A percentile compares a stretch with the other conserved stretches of the same genome.
These are phyloP conservation scores for Eruca vesicaria DNA, from an alignment of 441 rosid species.

Conservation along the genomic window DNA sequence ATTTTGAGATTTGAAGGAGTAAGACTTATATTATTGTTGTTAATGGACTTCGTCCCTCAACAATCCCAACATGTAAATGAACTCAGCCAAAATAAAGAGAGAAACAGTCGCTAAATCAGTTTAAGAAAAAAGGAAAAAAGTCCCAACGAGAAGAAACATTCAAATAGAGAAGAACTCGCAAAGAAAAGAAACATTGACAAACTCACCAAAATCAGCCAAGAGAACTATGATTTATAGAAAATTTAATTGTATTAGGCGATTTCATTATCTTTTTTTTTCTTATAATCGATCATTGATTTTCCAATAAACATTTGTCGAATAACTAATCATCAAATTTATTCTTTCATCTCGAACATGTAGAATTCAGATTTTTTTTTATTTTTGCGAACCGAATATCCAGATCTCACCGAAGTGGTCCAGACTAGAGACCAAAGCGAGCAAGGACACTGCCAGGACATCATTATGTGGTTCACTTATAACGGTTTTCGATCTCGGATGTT, in stretches of 20 bases:
- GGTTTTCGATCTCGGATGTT: too few species aligned
- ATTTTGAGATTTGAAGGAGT: neutral
- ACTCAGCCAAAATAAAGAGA: neutral
- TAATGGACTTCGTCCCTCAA: neutral
- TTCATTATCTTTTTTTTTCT: neutral
- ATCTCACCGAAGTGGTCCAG: too few species aligned
- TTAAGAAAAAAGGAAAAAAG: too few species aligned
- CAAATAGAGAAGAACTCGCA: too few species aligned
- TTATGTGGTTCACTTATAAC: too few species aligned
- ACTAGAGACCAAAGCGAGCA: too few species aligned
- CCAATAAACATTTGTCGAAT: neutral
- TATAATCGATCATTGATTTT: neutral
- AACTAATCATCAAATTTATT: neutral
- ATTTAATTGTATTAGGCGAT: neutral
- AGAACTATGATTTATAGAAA: neutral
- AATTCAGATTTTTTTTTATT: too few species aligned
- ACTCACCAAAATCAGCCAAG: neutral
- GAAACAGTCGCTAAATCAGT: too few species aligned
- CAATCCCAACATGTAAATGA: neutral
- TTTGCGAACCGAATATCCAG: too few species aligned
- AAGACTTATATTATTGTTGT: neutral
- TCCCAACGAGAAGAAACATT: too few species aligned
- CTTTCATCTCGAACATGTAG: neutral
- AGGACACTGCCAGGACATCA: too few species aligned
- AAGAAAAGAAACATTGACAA: neutral